A percentile compares a stretch with the other conserved stretches of the same genome.
Evolutionary conservation across 192 early-diverging fungal genomes (phyloP).

Genomic region (Lobulomyces angularis): DNA sequence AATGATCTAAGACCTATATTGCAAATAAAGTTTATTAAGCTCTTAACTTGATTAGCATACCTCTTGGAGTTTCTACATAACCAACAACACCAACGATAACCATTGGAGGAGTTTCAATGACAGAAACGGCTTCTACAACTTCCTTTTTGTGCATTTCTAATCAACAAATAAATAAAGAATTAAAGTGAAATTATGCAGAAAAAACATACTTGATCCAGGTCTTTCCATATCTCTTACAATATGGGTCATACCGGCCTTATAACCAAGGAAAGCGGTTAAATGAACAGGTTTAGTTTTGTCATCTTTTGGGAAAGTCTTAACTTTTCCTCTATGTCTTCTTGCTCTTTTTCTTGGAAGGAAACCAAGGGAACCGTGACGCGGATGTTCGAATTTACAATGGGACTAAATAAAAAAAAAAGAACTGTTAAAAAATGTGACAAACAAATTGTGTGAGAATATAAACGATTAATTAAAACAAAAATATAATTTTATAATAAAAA

Average conservation of each 20-base stretch:
- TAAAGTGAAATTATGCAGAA: conserved; percentile 13
- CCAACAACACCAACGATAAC: conserved; percentile 98
- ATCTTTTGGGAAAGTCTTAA: conserved; percentile 99
- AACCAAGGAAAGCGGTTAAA: conserved; percentile 97
- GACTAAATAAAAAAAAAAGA: no score
- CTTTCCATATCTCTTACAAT: conserved; percentile 98
- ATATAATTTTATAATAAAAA: no score
- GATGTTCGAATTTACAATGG: conserved; percentile 96
- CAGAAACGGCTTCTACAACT: conserved; percentile 96
- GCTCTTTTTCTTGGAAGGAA: conserved; percentile 85
- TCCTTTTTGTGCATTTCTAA: conserved; percentile 99
- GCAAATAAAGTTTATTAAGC: no score
- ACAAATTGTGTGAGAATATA: neutral
- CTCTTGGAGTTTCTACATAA: conserved; percentile 97
- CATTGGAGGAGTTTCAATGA: conserved; percentile 96
- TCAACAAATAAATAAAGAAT: neutral
- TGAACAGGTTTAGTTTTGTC: conserved; percentile 87
- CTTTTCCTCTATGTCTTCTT: conserved; percentile 82
- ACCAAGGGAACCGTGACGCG: conserved; percentile 77
- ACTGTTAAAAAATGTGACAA: neutral
- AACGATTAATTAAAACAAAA: no score
- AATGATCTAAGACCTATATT: conserved; percentile 93
- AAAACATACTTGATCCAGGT: conserved; percentile 76
- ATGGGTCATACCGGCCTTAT: conserved; percentile 99
- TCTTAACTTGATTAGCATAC: no score